Conservation (phyloP, 768 basidiomycete species). For the Calocybe gangraenosa region DNA sequence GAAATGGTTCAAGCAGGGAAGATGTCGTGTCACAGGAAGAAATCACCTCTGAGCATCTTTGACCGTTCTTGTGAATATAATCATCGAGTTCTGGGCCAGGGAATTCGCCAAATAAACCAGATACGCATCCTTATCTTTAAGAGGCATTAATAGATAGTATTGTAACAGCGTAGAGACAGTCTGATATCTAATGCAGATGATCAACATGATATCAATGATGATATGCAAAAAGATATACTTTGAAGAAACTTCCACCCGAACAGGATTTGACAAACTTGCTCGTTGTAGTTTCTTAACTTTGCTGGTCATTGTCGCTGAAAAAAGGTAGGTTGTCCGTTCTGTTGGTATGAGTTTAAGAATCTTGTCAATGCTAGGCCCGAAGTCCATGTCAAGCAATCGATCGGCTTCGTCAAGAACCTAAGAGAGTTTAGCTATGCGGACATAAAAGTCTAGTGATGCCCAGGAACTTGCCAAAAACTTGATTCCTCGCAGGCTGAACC, state of each 20-base stretch:
- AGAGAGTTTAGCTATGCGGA: constrained; percentile 1
- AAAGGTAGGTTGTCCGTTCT: constrained; percentile 92
- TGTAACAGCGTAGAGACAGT: constrained; percentile 94
- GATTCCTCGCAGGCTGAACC: constrained; percentile 80
- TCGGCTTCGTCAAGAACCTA: constrained; percentile 99
- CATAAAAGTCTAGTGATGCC: background rate
- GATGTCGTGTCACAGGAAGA: background rate
- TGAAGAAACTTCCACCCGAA: constrained; percentile 86
- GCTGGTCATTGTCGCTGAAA: constrained; percentile 98
- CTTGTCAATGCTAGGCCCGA: constrained; percentile 92
- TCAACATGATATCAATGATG: background rate
- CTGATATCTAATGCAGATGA: constrained; percentile 65
- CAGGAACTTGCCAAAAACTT: constrained; percentile 74
- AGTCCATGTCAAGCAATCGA: constrained; percentile 93
- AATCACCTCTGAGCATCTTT: constrained; percentile 81
- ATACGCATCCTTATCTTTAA: constrained; percentile 88
- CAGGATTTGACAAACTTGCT: constrained; percentile 90
- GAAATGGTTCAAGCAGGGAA: background rate
- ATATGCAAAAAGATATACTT: constrained; percentile 55
- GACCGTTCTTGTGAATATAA: constrained; percentile 95
- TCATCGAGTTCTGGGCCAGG: constrained; percentile 88
- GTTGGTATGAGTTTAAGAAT: constrained; percentile 93
- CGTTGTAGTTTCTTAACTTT: constrained; percentile 96
- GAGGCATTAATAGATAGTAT: constrained; percentile 92
- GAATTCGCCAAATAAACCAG: constrained; percentile 87